Conservation (phyloP, 192 early-diverging fungal genomes). For the Coemansia sp. region DNA sequence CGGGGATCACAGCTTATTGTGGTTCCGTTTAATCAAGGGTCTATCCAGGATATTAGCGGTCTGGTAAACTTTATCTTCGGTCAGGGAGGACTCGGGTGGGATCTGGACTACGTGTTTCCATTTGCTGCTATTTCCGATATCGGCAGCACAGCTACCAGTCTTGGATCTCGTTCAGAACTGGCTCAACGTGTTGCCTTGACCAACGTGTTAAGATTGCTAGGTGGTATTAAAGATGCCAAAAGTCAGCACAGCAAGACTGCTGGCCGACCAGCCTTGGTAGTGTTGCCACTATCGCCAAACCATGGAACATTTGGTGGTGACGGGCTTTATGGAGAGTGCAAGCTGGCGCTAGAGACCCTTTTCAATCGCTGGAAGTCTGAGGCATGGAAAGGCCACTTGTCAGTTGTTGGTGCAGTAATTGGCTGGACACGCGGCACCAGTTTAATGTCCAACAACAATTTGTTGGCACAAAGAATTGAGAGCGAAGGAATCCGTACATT, state of each 20-base stretch:
- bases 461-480: constrained; percentile 80
- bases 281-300: constrained; percentile 91
- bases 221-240: constrained; percentile 82
- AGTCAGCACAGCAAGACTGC: constrained; percentile 60
- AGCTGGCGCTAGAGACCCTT: constrained; percentile 84
- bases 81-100: constrained; percentile 75
- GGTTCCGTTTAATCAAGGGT: constrained; percentile 95
- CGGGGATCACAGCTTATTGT: constrained; percentile 81
- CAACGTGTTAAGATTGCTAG: constrained; percentile 82
- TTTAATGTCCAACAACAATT: constrained; percentile 86
- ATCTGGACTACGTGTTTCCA: constrained; percentile 89
- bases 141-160: constrained; percentile 75
- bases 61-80: constrained; percentile 82
- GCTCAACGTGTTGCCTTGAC: constrained; percentile 92
- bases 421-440: constrained; percentile 96
- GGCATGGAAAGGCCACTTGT: constrained; percentile 80
- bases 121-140: constrained; percentile 89
- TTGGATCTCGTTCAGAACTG: constrained; percentile 84
- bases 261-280: constrained; percentile 78
- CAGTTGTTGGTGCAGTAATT: constrained; percentile 86
- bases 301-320: constrained; percentile 90
- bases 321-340: constrained; percentile 93
- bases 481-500: constrained; percentile 82
- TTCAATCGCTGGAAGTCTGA: constrained; percentile 91
- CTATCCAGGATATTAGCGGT: constrained; percentile 72